Base-by-base conservation (phyloP, 345 rosid species). In the Syzygium aromaticum region DNA sequence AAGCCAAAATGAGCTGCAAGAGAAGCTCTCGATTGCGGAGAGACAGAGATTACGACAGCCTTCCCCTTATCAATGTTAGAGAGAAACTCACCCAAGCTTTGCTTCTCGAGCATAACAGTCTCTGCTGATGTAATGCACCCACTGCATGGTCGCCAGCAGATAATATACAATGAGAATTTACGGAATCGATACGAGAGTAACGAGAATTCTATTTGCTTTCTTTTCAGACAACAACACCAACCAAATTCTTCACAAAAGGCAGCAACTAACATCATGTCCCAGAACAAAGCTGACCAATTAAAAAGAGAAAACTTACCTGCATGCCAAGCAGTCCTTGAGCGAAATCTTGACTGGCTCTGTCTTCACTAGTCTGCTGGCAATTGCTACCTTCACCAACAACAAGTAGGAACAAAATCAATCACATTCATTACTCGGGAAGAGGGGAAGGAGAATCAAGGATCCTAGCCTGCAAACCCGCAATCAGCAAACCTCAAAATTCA, bases 91-190 rank as follows among this genome's bases (percentile, higher is more conserved):
- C 94, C 96, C 90, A 93, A 92, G 92, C 99, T 96, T 88, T 98
- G 99, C 92, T 96, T 98, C 96, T 98, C 98, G 21, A 98, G 99
- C 98, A 98, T 94, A 85, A 96, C 95, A 0, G 98, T 94, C 92
- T 98, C 99, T 1, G 99, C 99, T 8, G 99, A 94, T 16, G 99
- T 96, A 73, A 98, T 95, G 91, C 99, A 96, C 51, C 99, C 99
- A 85, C 99, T 98, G 89, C 89, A 93, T 19, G 11, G 23, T n/a
- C 56, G 67, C 59, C 87, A 27, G 88, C 17, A 33, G 83, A 86
- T 56, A 16, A 85, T 51, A 52, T 8, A 51, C 38, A 83, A 17
- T 13, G 49, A 6, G 2, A 73, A 27, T 73, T 73, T 21, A 73
- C 2, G 3, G 82, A 73, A 73, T 73, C 49, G 17, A 73, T 73